Conservation (phyloP, 129 eudicot species). For the Silybum marianum region DNA sequence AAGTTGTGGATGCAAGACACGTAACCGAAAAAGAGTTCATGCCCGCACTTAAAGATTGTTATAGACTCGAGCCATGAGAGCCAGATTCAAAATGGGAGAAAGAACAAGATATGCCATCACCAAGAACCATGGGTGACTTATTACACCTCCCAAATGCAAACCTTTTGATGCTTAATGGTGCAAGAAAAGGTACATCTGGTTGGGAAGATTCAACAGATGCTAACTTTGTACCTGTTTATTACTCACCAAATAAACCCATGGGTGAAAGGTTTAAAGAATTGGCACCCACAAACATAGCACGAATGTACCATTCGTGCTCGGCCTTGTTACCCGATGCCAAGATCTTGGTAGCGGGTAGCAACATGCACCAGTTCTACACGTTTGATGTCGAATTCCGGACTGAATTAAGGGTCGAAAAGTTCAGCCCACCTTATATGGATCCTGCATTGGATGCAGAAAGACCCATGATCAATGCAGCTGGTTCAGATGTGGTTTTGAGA, state of each 20-base stretch:
- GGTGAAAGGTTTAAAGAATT: constrained; percentile 53
- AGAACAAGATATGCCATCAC: constrained; percentile 71
- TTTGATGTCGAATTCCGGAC: constrained; percentile 43
- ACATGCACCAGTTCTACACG: constrained; percentile 48
- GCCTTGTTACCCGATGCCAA: constrained; percentile 58
- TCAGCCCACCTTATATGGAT: constrained; percentile 74
- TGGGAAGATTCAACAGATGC: constrained; percentile 65
- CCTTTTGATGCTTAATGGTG: constrained; percentile 74
- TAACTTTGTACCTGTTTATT: constrained; percentile 56
- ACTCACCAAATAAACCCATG: constrained; percentile 40
- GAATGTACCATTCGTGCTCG: constrained; percentile 81
- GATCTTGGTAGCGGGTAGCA: constrained; percentile 77
- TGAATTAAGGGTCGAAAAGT: constrained; percentile 70
- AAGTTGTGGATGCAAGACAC: constrained; percentile 44
- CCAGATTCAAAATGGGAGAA: constrained; percentile 46
- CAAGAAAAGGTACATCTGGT: constrained; percentile 64
- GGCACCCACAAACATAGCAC: constrained; percentile 41
- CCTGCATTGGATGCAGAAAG: constrained; percentile 29
- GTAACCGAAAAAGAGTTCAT: constrained; percentile 34
- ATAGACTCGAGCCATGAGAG: constrained; percentile 36
- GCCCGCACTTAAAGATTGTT: constrained; percentile 66
- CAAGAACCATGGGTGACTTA: constrained; percentile 77
- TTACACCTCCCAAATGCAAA: constrained; percentile 65
- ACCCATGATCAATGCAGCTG: constrained; percentile 25
- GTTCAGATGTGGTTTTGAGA: constrained; percentile 17